phyloP scores from a whole-genome alignment of 2,329 filamentous ascomycete genomes.

The Colletotrichum musicola region DNA sequence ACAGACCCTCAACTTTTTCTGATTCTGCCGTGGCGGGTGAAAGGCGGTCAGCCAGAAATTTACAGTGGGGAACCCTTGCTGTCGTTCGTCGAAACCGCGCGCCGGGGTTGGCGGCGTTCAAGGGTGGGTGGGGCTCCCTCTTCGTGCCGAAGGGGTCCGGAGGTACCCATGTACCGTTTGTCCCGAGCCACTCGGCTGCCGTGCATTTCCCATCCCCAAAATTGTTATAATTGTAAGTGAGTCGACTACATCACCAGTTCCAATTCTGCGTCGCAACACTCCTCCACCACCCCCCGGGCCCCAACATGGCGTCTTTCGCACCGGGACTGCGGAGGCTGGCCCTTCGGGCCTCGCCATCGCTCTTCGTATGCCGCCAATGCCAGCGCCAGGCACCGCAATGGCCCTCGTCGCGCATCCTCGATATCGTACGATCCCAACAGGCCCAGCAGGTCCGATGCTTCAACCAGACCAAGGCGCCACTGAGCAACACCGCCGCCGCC shows the following conservation, averaged over 20 bases:
- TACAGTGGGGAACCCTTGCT: slow-evolving; percentile 22
- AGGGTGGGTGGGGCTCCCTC: slow-evolving; percentile 23
- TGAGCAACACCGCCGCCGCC: slow-evolving; percentile 39
- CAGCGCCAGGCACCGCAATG: slow-evolving; percentile 47
- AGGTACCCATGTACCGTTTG: not conserved
- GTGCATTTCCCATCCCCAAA: slow-evolving; percentile 28
- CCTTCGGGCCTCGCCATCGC: slow-evolving; percentile 53
- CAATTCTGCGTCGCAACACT: slow-evolving; percentile 4
- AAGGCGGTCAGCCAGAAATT: slow-evolving; percentile 40
- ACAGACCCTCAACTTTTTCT: slow-evolving; percentile 33
- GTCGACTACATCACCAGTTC: not conserved
- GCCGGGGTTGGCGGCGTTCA: slow-evolving; percentile 10
- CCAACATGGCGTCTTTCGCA: slow-evolving; percentile 57
- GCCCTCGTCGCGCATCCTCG: slow-evolving; percentile 54
- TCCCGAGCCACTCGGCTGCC: slow-evolving; percentile 29
- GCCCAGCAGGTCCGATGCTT: slow-evolving; percentile 46
- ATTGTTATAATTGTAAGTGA: slow-evolving; percentile 2
- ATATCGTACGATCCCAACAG: slow-evolving; percentile 51
- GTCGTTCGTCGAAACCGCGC: not conserved
- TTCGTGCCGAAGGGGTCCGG: slow-evolving; percentile 26
- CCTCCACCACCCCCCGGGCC: slow-evolving; percentile 6
- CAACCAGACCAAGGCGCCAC: slow-evolving; percentile 50
- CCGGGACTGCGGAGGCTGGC: slow-evolving; percentile 57
- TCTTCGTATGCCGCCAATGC: slow-evolving; percentile 65
- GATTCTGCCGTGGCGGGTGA: slow-evolving; percentile 39